Evolutionary conservation across 371 early-diverging fungal genomes (phyloP).

Genomic region (Apophysomyces elegans): DNA sequence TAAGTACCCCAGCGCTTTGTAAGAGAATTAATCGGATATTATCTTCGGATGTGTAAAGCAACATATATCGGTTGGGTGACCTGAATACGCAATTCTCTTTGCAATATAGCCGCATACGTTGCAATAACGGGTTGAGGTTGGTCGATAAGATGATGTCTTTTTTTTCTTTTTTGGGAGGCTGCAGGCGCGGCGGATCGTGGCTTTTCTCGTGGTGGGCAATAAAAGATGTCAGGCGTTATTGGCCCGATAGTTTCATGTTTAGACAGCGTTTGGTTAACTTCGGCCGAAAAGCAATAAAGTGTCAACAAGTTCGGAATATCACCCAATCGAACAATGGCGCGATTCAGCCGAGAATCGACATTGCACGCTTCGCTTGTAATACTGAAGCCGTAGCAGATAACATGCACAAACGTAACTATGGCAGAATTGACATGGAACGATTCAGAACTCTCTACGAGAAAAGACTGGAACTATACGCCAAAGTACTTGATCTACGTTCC

Average conservation of each 20-base stretch:
- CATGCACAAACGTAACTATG: slow-evolving; percentile 57
- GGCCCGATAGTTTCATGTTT: neutral
- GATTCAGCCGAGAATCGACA: slow-evolving; percentile 61
- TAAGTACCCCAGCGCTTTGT: too few species aligned
- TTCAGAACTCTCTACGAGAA: slow-evolving; percentile 59
- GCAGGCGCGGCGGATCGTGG: too few species aligned
- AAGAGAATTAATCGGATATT: too few species aligned
- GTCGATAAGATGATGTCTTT: too few species aligned
- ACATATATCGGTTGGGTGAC: too few species aligned
- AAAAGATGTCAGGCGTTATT: too few species aligned
- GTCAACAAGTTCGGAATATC: neutral
- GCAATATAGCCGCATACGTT: too few species aligned
- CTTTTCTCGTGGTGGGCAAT: too few species aligned
- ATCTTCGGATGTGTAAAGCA: too few species aligned
- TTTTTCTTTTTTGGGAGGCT: too few species aligned
- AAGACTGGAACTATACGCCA: slow-evolving; percentile 33
- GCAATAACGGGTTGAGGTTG: too few species aligned
- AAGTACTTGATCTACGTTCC: slow-evolving; percentile 47
- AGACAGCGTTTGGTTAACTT: neutral
- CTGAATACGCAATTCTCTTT: too few species aligned
- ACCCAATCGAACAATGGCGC: neutral
- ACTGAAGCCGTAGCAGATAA: slow-evolving; percentile 54
- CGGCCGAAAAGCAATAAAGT: neutral
- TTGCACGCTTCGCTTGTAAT: slow-evolving; percentile 59
- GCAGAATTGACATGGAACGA: slow-evolving; percentile 39